Conservation (phyloP, 805 yeast genomes). For the Myxozyma vanderwaltii region DNA sequence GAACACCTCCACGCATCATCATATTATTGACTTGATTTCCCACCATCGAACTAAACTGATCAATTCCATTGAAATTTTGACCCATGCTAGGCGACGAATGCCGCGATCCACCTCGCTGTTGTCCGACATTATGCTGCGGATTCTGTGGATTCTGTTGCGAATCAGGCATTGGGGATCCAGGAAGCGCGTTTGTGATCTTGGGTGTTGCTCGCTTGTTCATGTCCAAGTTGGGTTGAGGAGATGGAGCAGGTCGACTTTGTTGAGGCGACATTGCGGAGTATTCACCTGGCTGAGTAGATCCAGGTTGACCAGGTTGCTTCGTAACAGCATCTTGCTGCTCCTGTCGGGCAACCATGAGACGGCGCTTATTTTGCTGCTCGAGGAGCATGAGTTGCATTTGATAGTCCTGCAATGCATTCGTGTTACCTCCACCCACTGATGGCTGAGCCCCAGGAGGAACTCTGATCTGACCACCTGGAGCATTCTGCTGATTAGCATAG, state of each 20-base stretch:
- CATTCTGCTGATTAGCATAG: slow-evolving; percentile 39
- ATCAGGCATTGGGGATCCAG: slow-evolving; percentile 38
- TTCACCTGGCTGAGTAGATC: slow-evolving; percentile 37
- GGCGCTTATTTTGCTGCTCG: slow-evolving; percentile 74
- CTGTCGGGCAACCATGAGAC: slow-evolving; percentile 50
- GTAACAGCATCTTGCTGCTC: slow-evolving; percentile 40
- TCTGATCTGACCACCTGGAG: slow-evolving; percentile 36
- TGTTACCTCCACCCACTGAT: slow-evolving; percentile 29
- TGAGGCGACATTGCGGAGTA: slow-evolving; percentile 26
- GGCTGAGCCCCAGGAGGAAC: slow-evolving; percentile 21
- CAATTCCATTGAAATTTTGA: slow-evolving; percentile 36
- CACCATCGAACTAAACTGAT: slow-evolving; percentile 40
- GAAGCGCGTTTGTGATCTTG: slow-evolving; percentile 35
- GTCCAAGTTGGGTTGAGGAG: slow-evolving; percentile 31
- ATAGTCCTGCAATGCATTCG: slow-evolving; percentile 71
- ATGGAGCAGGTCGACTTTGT: slow-evolving; percentile 21
- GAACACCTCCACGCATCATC: slow-evolving; percentile 27
- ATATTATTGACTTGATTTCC: slow-evolving; percentile 35
- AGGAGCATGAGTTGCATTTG: slow-evolving; percentile 75
- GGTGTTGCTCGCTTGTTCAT: slow-evolving; percentile 39
- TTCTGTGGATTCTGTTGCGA: slow-evolving; percentile 21
- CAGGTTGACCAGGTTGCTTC: slow-evolving; percentile 19
- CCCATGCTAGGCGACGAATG: slow-evolving; percentile 41
- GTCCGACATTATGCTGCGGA: slow-evolving; percentile 4
- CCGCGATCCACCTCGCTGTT: slow-evolving; percentile 21